phyloP scores from a whole-genome alignment of 495 filamentous ascomycete genomes.

The Xylaria curta region DNA sequence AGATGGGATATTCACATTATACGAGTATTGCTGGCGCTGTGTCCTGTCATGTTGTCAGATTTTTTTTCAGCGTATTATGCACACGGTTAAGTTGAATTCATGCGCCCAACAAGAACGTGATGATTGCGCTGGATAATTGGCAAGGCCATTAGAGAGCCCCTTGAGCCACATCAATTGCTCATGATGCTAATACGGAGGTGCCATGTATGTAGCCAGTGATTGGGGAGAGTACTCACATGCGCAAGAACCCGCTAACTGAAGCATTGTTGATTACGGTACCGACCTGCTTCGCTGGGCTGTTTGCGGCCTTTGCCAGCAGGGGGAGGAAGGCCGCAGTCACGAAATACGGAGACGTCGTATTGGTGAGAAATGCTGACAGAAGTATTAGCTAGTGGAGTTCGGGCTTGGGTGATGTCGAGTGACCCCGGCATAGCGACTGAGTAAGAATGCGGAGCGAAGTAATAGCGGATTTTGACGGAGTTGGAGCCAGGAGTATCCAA shows the following conservation, averaged over 20 bases:
- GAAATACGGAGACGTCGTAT: constrained; percentile 74
- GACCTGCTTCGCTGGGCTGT: constrained; percentile 56
- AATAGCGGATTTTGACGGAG: background rate
- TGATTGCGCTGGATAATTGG: background rate
- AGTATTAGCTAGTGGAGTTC: constrained; percentile 51
- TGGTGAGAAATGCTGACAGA: constrained; percentile 69
- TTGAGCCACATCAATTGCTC: background rate
- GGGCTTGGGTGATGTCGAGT: background rate
- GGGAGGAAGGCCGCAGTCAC: constrained; percentile 53
- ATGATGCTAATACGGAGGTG: background rate
- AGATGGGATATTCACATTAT: constrained; percentile 50
- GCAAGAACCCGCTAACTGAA: constrained; percentile 53
- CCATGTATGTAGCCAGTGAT: background rate
- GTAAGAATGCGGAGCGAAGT: background rate
- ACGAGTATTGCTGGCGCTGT: constrained; percentile 74
- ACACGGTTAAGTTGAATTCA: background rate
- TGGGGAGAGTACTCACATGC: constrained; percentile 30
- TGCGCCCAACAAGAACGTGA: background rate
- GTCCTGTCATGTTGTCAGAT: constrained; percentile 57
- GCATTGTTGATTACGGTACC: constrained; percentile 66
- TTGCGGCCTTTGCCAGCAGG: constrained; percentile 50
- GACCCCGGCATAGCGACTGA: background rate
- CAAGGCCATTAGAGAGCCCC: too few species aligned
- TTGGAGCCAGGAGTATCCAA: background rate
- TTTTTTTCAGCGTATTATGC: background rate